Base-by-base conservation (phyloP, 345 rosid species). In the Clausena lansium region DNA sequence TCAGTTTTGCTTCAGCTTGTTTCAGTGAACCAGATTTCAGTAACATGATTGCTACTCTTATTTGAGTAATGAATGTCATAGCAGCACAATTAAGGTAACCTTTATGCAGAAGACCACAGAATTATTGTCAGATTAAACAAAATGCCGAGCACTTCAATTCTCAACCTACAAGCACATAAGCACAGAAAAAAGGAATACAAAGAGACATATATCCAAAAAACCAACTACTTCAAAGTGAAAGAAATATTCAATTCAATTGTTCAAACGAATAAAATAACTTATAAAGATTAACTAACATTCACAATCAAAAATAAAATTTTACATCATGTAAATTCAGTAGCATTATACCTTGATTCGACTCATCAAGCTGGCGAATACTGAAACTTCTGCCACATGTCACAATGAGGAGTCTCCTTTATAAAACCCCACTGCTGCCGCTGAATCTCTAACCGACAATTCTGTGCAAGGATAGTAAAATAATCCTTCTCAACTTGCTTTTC, bases 361-460 rank as follows among this genome's bases (percentile, higher is more conserved):
- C 77, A 74, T 86, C 85, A 88, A 78, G 90, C 91, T n/a, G 78
- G 79, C 3, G 77, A 22, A 64, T 66, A 50, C 84, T 85, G 88
- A 70, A 89, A 95, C 77, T 80, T 85, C 80, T 80, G 68, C 88
- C 89, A 77, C 97, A 88, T 77, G 11, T 92, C 94, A 63, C 96
- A 93, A 68, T 92, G 94, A 52, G 99, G 98, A 17, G 92, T 93
- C 86, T 93, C 98, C 17, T 86, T 85, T 28, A 95, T 76, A 73
- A 92, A 92, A 2, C 98, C 99, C 99, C 97, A 93, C 77, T 90
- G 98, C 77, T 87, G 80, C 79, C 98, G 85, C 87, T 91, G 97
- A 85, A 92, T 24, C 86, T 96, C 99, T 54, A 77, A 78, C 85
- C 98, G 81, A 83, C 99, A 96, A 78, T 94, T 90, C 84, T 96